Base-by-base conservation (phyloP, 371 early-diverging fungal species). In the Furculomyces boomerangus region DNA sequence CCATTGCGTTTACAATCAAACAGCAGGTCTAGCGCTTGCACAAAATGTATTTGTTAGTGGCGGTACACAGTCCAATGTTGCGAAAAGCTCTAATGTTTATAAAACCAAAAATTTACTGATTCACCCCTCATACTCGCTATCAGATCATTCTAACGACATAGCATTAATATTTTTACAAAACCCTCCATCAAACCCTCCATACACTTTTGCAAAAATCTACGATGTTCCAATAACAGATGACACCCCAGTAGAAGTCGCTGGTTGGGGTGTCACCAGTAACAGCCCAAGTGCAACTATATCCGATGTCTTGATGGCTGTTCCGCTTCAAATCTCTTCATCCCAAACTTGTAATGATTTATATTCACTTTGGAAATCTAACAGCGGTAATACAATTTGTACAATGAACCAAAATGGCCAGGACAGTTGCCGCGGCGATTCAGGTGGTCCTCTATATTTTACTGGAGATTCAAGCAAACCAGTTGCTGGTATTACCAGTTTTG, bases 371-470 rank as follows among this genome's bases (percentile, higher is more conserved):
- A 30, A 26, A 18, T 57, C 51, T n/a, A 25, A 50, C 40, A 30
- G 28, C 20, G 30, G 24, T 43, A 40, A 45, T n/a, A 53, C 51
- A 52, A 35, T 69, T 35, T 69, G 67, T 56, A 60, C 65, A 2
- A 59, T 57, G n/a, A 59, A 56, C 13, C 40, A 50, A 10, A 55
- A 25, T 1, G 62, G 62, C 30, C 46, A 50, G 24, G 65, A 62
- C 44, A 60, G 67, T n/a, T 69, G 70, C 60, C 37, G 35, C 8
- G 70, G 67, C 25, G 70, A 69, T 57, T 61, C 62, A 16, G 70
- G 70, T 1, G 70, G 67, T 24, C 70, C 67, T 0, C 53, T 69
- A 29, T 37, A 41, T n/a, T 60, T 10, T 26, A 20, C 31, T 3
- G 49, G 31, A 7, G 49, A 20, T 5, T 28, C 30, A 5, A 10